These are phyloP conservation scores for Xylariaceae sp. DNA, from an alignment of 2,329 filamentous ascomycete species.

Conservation along the genomic window DNA sequence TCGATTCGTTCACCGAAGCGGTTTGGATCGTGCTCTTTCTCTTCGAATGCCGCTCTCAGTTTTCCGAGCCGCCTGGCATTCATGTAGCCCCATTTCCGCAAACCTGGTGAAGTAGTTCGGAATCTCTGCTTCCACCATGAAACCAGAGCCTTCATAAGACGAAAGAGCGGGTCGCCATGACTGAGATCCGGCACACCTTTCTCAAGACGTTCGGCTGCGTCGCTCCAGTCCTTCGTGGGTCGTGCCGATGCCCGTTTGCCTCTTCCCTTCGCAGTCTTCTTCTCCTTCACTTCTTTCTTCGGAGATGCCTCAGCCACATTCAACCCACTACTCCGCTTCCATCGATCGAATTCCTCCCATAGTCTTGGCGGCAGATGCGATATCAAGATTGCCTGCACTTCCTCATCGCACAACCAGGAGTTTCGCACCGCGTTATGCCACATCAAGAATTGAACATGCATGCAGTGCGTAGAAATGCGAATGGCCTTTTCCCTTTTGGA, in stretches of 20 bases:
- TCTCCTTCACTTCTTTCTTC: conserved; percentile 33
- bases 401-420: conserved; percentile 73
- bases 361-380: conserved; percentile 66
- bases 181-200: conserved; percentile 72
- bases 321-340: conserved; percentile 65
- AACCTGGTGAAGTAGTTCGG: conserved; percentile 67
- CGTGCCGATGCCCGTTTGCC: conserved; percentile 30
- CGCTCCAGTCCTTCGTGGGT: conserved; percentile 64
- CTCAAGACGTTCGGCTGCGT: conserved; percentile 65
- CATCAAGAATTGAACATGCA: conserved; percentile 83
- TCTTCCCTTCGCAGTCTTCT: conserved; percentile 34
- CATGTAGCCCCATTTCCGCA: conserved; percentile 90
- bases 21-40: conserved; percentile 56
- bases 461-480: conserved; percentile 73
- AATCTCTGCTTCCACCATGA: conserved; percentile 89
- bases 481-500: conserved; percentile 80
- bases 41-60: conserved; percentile 66
- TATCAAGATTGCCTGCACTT: conserved; percentile 71
- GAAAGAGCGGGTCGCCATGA: conserved; percentile 74
- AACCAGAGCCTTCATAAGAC: conserved; percentile 70
- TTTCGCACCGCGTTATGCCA: conserved; percentile 89
- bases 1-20: conserved; percentile 73
- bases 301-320: conserved; percentile 36
- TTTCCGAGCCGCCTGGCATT: conserved; percentile 68
- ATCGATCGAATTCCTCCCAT: conserved; percentile 69